A percentile compares a stretch with the other conserved stretches of the same genome.
These are phyloP conservation scores for Solanum megistacrolobum DNA, from an alignment of 257 asterid genomes.

Conservation along the genomic window DNA sequence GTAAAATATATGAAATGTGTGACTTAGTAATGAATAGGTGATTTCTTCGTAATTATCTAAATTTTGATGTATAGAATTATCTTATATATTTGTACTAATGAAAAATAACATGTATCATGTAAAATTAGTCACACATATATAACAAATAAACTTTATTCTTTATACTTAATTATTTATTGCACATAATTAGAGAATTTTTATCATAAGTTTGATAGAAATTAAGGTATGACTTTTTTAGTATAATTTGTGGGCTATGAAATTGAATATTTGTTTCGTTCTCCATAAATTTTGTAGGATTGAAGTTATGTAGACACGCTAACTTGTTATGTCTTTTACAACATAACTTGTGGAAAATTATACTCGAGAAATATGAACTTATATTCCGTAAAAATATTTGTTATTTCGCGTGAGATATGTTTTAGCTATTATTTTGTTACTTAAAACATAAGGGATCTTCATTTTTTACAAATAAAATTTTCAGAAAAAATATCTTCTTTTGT, in stretches of 20 bases:
- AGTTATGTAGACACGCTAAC: not conserved
- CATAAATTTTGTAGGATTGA: not conserved
- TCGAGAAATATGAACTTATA: no score
- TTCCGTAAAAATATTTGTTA: no score
- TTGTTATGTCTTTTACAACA: not conserved
- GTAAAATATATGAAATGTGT: not conserved
- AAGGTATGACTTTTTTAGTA: not conserved
- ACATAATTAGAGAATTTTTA: not conserved
- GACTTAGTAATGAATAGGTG: not conserved
- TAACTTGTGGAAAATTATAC: not conserved
- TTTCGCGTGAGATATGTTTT: no score
- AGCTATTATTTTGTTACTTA: not conserved
- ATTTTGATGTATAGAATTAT: not conserved
- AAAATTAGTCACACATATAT: not conserved
- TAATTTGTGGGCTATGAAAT: not conserved
- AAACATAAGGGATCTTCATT: no score
- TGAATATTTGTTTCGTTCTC: not conserved
- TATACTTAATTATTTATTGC: not conserved
- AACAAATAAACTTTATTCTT: no score
- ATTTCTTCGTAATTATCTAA: not conserved
- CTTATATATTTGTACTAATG: not conserved
- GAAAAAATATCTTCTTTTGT: no score
- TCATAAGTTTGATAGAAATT: not conserved
- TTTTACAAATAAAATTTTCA: no score
- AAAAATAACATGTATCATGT: not conserved